These are phyloP conservation scores for Cucurbita maxima DNA, from an alignment of 306 rosid species.

Conservation along the genomic window DNA sequence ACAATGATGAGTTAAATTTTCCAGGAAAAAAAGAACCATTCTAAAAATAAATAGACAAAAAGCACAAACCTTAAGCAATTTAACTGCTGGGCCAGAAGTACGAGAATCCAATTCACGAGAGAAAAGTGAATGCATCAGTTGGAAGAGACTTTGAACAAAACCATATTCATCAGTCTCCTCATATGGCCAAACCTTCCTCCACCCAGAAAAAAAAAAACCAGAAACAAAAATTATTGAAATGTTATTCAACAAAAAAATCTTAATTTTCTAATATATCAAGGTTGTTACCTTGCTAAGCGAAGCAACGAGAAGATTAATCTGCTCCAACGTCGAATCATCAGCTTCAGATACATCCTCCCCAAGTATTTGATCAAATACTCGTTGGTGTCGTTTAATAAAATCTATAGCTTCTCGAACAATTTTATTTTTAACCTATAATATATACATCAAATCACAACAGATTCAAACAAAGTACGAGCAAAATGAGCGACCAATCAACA, in stretches of 20 bases:
- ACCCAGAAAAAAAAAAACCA: not conserved
- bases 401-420: slow-evolving; percentile 81
- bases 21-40: not conserved
- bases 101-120: slow-evolving; percentile 39
- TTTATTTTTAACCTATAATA: slow-evolving; percentile 67
- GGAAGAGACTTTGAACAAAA: slow-evolving; percentile 87
- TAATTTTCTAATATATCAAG: not conserved
- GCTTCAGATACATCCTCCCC: slow-evolving; percentile 56
- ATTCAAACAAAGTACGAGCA: not conserved
- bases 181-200: slow-evolving; percentile 82
- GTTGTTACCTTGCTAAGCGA: slow-evolving; percentile 75
- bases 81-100: slow-evolving; percentile 31
- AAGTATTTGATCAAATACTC: slow-evolving; percentile 62
- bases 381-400: slow-evolving; percentile 76
- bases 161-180: slow-evolving; percentile 71
- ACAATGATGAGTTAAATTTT: not conserved
- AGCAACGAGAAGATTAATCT: slow-evolving; percentile 78
- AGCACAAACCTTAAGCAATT: slow-evolving; percentile 45
- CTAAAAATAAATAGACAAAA: too few species aligned
- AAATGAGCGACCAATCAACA: not conserved
- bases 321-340: slow-evolving; percentile 70
- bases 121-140: slow-evolving; percentile 62
- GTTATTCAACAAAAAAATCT: not conserved
- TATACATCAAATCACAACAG: not conserved
- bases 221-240: not conserved